Conservation (phyloP, 1,284 basidiomycete genomes). For the Fistulinella cinereoalba region DNA sequence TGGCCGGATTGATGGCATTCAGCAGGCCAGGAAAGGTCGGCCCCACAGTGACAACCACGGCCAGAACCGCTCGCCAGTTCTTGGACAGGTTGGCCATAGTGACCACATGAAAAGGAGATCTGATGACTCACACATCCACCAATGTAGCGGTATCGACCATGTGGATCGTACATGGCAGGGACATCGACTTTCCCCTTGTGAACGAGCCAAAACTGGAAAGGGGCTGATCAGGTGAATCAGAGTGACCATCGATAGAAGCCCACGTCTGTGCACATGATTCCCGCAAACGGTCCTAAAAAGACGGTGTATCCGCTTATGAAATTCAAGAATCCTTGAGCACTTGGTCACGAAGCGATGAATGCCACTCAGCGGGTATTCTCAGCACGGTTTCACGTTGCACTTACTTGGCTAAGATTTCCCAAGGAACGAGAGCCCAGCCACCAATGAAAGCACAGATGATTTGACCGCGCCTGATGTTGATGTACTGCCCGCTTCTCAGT, state of each 20-base stretch:
- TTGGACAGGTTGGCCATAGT: slow-evolving; percentile 24
- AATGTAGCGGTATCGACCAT: slow-evolving; percentile 62
- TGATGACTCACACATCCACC: slow-evolving; percentile 53
- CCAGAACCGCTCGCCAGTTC: slow-evolving; percentile 72
- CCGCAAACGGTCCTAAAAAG: slow-evolving; percentile 70
- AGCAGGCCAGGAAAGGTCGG: slow-evolving; percentile 70
- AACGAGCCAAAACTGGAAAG: slow-evolving; percentile 59
- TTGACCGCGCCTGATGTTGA: slow-evolving; percentile 64
- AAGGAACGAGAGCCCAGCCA: slow-evolving; percentile 54
- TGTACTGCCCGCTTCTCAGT: slow-evolving; percentile 37
- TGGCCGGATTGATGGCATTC: slow-evolving; percentile 57
- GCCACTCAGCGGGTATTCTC: too few species aligned
- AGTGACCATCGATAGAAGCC: slow-evolving; percentile 23
- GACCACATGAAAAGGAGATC: slow-evolving; percentile 7
- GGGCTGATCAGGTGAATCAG: slow-evolving; percentile 3
- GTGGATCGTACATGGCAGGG: slow-evolving; percentile 67
- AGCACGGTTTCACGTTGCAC: slow-evolving; percentile 1
- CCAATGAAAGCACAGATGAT: slow-evolving; percentile 57
- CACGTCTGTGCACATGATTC: slow-evolving; percentile 71
- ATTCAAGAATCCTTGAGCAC: slow-evolving; percentile 46
- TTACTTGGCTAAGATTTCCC: slow-evolving; percentile 50
- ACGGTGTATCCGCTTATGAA: slow-evolving; percentile 71
- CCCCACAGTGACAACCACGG: slow-evolving; percentile 59
- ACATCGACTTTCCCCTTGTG: slow-evolving; percentile 64
- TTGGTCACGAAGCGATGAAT: slow-evolving; percentile 15